A percentile compares a stretch with the other conserved stretches of the same genome.
Conservation (phyloP, 371 early-diverging fungal genomes). For the Phascolomyces articulosus region DNA sequence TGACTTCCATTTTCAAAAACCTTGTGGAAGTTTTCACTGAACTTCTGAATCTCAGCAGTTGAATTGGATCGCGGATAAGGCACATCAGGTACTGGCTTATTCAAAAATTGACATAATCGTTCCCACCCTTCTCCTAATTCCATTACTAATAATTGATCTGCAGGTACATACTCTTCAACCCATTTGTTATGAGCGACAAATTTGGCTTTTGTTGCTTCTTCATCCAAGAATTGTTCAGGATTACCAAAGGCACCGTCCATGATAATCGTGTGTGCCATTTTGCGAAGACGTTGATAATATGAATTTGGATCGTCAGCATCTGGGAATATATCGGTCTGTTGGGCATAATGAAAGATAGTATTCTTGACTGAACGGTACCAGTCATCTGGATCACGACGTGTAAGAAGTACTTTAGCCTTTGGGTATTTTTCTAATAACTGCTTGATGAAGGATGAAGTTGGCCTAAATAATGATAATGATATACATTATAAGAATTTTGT, state of each 20-base stretch:
- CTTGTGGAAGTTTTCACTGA: neutral
- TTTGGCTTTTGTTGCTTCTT: slow-evolving; percentile 18
- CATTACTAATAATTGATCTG: slow-evolving; percentile 28
- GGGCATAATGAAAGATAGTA: slow-evolving; percentile 14
- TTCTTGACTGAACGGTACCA: slow-evolving; percentile 34
- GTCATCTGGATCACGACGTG: slow-evolving; percentile 27
- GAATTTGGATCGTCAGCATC: neutral
- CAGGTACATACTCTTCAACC: slow-evolving; percentile 31
- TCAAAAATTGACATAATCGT: slow-evolving; percentile 17
- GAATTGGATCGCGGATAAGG: slow-evolving; percentile 22
- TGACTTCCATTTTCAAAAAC: no score
- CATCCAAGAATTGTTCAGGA: slow-evolving; percentile 14
- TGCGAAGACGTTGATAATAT: neutral
- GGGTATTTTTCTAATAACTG: slow-evolving; percentile 26
- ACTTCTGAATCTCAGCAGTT: neutral
- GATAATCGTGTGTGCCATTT: slow-evolving; percentile 11
- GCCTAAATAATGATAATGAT: neutral
- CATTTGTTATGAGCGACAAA: slow-evolving; percentile 31
- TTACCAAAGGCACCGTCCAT: slow-evolving; percentile 25
- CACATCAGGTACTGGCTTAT: slow-evolving; percentile 17
- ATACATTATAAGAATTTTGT: no score
- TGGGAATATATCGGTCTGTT: neutral
- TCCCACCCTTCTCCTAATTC: slow-evolving; percentile 33
- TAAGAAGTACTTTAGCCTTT: slow-evolving; percentile 34
- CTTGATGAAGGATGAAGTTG: slow-evolving; percentile 11